phyloP scores from a whole-genome alignment of 805 yeast species.

The Zygosaccharomyces siamensis region DNA sequence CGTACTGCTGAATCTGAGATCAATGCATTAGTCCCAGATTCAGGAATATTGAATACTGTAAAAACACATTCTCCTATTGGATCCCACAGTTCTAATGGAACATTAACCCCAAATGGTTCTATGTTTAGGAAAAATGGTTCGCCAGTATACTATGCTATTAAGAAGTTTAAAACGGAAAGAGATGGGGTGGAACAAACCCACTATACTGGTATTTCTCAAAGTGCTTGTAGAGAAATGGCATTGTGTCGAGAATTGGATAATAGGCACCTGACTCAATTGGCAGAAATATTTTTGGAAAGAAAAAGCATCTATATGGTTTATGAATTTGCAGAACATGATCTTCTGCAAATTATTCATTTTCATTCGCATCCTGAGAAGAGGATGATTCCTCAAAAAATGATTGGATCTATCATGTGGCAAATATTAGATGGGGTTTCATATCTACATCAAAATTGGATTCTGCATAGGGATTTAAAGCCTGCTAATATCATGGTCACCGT shows the following conservation, averaged over 20 bases:
- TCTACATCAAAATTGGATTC: constrained; percentile 91
- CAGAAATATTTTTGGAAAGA: constrained; percentile 80
- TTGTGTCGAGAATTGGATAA: constrained; percentile 83
- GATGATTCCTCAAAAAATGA: constrained; percentile 70
- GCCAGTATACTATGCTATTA: constrained; percentile 66
- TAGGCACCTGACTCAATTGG: constrained; percentile 70
- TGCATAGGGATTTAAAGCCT: constrained; percentile 94
- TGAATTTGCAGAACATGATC: constrained; percentile 94
- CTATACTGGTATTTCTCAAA: constrained; percentile 92
- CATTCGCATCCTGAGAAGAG: constrained; percentile 86
- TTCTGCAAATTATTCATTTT: constrained; percentile 87
- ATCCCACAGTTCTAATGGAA: not conserved
- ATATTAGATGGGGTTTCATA: constrained; percentile 86
- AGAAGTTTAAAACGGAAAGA: constrained; percentile 90
- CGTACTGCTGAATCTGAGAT: constrained; percentile 1
- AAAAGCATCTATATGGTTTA: constrained; percentile 91
- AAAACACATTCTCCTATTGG: not conserved
- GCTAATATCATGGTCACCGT: constrained; percentile 95
- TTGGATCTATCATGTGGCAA: constrained; percentile 89
- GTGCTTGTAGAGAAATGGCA: constrained; percentile 95
- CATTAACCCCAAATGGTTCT: not conserved
- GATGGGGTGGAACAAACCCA: constrained; percentile 79
- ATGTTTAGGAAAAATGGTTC: constrained; percentile 10
- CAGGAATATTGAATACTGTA: not conserved
- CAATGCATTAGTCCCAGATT: constrained; percentile 2